Evolutionary conservation across 1,284 basidiomycete genomes (phyloP).

Genomic region (Tranzscheliella williamsii): DNA sequence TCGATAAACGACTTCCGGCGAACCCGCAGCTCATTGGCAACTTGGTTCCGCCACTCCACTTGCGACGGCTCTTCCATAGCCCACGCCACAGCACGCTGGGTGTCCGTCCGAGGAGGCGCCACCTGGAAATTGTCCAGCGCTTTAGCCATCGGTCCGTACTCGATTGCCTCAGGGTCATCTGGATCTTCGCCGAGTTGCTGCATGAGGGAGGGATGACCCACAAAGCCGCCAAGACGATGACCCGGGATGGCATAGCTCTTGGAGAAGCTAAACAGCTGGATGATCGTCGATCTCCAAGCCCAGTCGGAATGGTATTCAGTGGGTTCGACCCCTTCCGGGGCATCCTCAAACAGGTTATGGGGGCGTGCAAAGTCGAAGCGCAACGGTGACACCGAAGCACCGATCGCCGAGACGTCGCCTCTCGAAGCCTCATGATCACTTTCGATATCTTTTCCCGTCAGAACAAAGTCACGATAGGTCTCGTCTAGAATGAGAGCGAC

Average conservation of each 20-base stretch:
- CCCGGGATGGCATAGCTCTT: conserved; percentile 85
- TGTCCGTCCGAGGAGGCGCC: conserved; percentile 34
- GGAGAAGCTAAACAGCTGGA: conserved; percentile 61
- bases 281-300: conserved; percentile 66
- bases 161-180: conserved; percentile 52
- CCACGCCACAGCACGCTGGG: conserved; percentile 47
- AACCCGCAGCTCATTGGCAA: conserved; percentile 66
- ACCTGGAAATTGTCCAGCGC: conserved; percentile 74
- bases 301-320: conserved; percentile 18
- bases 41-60: conserved; percentile 64
- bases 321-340: conserved; percentile 4
- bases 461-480: conserved; percentile 77
- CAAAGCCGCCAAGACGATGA: conserved; percentile 76
- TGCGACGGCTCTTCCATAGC: conserved; percentile 34
- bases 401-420: too few relatives aligned
- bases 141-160: conserved; percentile 64
- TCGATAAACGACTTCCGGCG: conserved; percentile 69
- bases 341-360: conserved; percentile 66
- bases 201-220: conserved; percentile 70
- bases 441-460: conserved; percentile 49
- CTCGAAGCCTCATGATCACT: not conserved
- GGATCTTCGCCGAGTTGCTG: conserved; percentile 10
- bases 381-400: too few relatives aligned
- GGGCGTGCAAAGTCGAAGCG: conserved; percentile 62
- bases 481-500: conserved; percentile 73